Evolutionary conservation across 495 filamentous ascomycete species (phyloP), one percentile per base, ranked within the genome.

Genomic region (Penicillium coffeae): DNA sequence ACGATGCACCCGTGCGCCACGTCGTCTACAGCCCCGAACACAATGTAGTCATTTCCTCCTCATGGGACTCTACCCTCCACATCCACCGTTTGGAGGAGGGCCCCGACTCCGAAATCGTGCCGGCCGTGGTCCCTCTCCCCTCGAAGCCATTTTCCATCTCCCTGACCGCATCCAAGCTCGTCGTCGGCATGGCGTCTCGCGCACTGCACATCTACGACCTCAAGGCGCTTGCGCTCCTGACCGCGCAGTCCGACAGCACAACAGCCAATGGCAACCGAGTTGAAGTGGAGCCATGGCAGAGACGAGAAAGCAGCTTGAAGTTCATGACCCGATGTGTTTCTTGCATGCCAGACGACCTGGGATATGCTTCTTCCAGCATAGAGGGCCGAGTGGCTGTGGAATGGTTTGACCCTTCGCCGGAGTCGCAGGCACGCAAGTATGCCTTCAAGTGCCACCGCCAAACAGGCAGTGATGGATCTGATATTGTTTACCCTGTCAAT

Each of bases 361-460:
- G 93, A 0, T 98, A 96, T 65, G 90, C 92, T 4, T 89, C 83
- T 0, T 84, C 80, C 15, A 86, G 81, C 51, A 96, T 98, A 62
- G 93, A 98, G 60, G 93, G 93, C 12, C 81, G 93, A 54, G 87
- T 96, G 0, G 92, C 90, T 0, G 93, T 98, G 1, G 93, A 98
- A 62, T 97, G 91, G 88, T 96, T 97, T 70, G 93, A 96, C 60
- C 85, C 91, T 10, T 86, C 81, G 7, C 73, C 82, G 22, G 83
- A 87, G 59, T 90, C 87, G 3, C 89, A 96, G 66, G 85, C 86
- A 14, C 77, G 91, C 47, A 97, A 96, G 59, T 98, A 96, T 73
- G 93, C 93, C 8, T 98, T 98, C 77, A 98, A 98, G 64, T 98
- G 93, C 69, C 93, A 98, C 69, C 83, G 93, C 9, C 86, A 93